Base-by-base conservation (phyloP, 306 rosid genomes). In the Psophocarpus tetragonolobus region DNA sequence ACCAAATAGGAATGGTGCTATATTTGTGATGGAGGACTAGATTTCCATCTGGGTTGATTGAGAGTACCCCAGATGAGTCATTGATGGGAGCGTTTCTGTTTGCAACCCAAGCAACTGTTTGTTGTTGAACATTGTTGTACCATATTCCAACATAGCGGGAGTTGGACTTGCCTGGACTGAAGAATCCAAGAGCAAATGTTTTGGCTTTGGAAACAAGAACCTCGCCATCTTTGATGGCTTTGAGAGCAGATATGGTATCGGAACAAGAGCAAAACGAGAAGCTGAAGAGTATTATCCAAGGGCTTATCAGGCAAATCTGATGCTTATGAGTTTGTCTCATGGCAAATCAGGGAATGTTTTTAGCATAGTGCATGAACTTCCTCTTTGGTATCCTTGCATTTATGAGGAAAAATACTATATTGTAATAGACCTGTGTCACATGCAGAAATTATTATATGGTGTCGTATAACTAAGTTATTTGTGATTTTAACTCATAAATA, bases 171-270 rank as follows among this genome's bases (percentile, higher is more conserved):
- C 81, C 82, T 10, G 87, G 88, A 11, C 79, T 82, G 62, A 89
- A 91, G 82, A 87, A 91, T 9, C 93, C 96, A 21, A 91, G 80
- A 4, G 78, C 91, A 26, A 87, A 88, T 0, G 67, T 80, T 23
- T 78, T 67, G 13, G 33, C 29, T 15, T 21, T 0, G 0, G 87
- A 79, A 39, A 83, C 23, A 2, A 83, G 60, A 29, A 79, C 4
- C 32, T 83, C 74, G 0, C 84, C 84, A 30, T 83, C 81, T 68
- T n/a, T 64, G 6, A 71, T 9, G 12, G 63, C 23, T n/a, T 79
- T 41, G 29, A 11, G 21, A 8, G 0, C 1, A 11, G 74, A 36
- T 14, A 79, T 68, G 54, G 78, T 74, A 17, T 83, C 84, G 29
- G 71, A 30, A 53, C 63, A 48, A n/a, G 44, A n/a, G 54, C 30